These are phyloP conservation scores for Herpetomonas samuelpessoai DNA, from an alignment of 208 protist species.

Conservation along the genomic window DNA sequence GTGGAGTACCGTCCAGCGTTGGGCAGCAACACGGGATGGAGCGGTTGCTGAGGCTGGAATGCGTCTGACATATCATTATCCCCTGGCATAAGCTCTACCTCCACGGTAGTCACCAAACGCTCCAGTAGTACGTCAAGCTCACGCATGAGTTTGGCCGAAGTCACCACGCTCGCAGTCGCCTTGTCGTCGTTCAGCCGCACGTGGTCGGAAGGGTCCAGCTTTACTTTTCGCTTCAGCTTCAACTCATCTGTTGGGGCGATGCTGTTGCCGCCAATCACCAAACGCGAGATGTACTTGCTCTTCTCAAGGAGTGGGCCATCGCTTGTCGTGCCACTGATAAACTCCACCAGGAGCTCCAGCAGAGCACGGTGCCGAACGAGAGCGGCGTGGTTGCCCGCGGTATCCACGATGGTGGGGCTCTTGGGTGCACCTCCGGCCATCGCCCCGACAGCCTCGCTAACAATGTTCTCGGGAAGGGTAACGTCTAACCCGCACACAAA, in stretches of 20 bases:
- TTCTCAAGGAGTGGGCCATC: constrained; percentile 39
- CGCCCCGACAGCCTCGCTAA: constrained; percentile 1
- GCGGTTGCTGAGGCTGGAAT: constrained; percentile 91
- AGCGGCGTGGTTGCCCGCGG: constrained; percentile 16
- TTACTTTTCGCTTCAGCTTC: constrained; percentile 83
- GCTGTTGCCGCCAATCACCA: constrained; percentile 86
- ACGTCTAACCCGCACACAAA: constrained; percentile 74
- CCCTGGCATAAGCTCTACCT: constrained; percentile 91
- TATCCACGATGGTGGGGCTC: constrained; percentile 1
- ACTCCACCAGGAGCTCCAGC: constrained; percentile 77
- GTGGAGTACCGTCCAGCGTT: constrained; percentile 62
- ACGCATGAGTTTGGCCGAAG: constrained; percentile 65
- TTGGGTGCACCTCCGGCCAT: constrained; percentile 4
- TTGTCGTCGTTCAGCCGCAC: constrained; percentile 65
- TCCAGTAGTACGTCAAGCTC: constrained; percentile 70
- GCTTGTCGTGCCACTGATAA: constrained; percentile 66
- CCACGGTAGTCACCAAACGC: constrained; percentile 55
- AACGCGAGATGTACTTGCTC: constrained; percentile 49
- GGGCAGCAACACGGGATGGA: constrained; percentile 86
- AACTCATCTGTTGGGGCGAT: constrained; percentile 86
- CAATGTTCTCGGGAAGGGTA: constrained; percentile 17
- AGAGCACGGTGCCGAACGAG: constrained; percentile 24
- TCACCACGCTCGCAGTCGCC: constrained; percentile 24
- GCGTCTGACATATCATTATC: constrained; percentile 87
- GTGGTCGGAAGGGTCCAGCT: constrained; percentile 82